Evolutionary conservation across 495 filamentous ascomycete species (phyloP).

Genomic region (Tuber aestivum): DNA sequence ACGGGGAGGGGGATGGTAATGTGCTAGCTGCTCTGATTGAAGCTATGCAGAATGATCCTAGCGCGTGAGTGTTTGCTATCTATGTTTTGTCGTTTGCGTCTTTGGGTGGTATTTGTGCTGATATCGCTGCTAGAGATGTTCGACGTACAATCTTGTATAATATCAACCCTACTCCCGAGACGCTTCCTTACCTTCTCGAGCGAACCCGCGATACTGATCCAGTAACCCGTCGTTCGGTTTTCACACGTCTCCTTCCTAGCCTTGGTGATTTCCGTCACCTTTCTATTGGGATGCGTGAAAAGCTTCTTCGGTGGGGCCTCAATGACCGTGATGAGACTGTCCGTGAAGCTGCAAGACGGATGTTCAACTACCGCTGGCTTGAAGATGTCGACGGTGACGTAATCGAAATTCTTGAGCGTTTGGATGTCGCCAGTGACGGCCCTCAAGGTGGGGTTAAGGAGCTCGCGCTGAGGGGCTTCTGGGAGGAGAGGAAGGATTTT

Average conservation of each 20-base stretch:
- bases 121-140: constrained; percentile 51
- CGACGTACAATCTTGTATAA: constrained; percentile 82
- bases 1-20: constrained; percentile 47
- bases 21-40: constrained; percentile 56
- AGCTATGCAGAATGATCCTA: constrained; percentile 88
- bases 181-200: constrained; percentile 87
- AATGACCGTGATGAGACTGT: constrained; percentile 93
- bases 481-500: constrained; percentile 90
- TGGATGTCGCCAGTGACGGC: constrained; percentile 85
- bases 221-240: constrained; percentile 73
- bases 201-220: constrained; percentile 83
- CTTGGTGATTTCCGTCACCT: constrained; percentile 94
- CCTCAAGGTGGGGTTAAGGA: constrained; percentile 82
- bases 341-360: constrained; percentile 76
- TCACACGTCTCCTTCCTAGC: constrained; percentile 77
- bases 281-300: constrained; percentile 91
- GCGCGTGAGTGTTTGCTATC: constrained; percentile 48
- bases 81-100: background rate
- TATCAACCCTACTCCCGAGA: constrained; percentile 68
- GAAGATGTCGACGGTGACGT: constrained; percentile 82
- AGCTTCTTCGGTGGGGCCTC: constrained; percentile 89
- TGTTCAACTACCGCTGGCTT: constrained; percentile 94
- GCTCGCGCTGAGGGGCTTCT: constrained; percentile 91
- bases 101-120: background rate
- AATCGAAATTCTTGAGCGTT: constrained; percentile 84